Conservation (phyloP, 495 filamentous ascomycete species). For the Xylaria scruposa region DNA sequence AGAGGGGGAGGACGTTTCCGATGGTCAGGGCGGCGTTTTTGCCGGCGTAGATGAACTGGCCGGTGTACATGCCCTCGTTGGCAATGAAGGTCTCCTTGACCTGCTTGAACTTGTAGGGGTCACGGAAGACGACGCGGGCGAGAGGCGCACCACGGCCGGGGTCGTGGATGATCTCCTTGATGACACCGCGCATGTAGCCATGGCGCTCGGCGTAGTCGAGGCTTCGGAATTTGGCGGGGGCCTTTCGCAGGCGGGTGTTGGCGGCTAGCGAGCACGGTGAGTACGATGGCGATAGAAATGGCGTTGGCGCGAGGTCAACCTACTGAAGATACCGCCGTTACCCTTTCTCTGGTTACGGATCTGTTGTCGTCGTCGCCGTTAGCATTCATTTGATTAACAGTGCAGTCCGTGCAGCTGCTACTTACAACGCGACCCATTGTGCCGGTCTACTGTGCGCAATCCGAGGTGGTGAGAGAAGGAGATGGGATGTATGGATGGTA, state of each 20-base stretch:
- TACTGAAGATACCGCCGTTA: conserved; percentile 98
- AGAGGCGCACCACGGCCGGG: conserved; percentile 97
- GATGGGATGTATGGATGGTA: conserved; percentile 29
- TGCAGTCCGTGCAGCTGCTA: conserved; percentile 24
- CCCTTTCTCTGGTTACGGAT: conserved; percentile 99
- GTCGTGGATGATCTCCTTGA: conserved; percentile 99
- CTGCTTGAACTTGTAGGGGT: conserved; percentile 89
- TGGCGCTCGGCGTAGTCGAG: conserved; percentile 95
- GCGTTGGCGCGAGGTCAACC: conserved; percentile 44
- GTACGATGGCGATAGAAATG: conserved; percentile 35
- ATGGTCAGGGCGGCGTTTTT: conserved; percentile 96
- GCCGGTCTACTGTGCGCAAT: conserved; percentile 43
- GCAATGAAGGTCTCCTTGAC: conserved; percentile 97
- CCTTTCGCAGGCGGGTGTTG: conserved; percentile 91
- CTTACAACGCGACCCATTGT: conserved; percentile 62
- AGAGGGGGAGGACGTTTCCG: conserved; percentile 94
- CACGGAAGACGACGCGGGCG: conserved; percentile 93
- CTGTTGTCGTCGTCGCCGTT: conserved; percentile 39
- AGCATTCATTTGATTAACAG: conserved; percentile 21
- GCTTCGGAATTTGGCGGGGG: conserved; percentile 85
- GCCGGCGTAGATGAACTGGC: conserved; percentile 99
- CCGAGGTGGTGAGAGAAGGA: conserved; percentile 37
- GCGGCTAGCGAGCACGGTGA: conserved; percentile 35
- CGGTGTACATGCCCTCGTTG: conserved; percentile 99
- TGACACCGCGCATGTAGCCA: conserved; percentile 95